Conservation (phyloP, 2,329 filamentous ascomycete genomes). For the Diaporthe batatas region DNA sequence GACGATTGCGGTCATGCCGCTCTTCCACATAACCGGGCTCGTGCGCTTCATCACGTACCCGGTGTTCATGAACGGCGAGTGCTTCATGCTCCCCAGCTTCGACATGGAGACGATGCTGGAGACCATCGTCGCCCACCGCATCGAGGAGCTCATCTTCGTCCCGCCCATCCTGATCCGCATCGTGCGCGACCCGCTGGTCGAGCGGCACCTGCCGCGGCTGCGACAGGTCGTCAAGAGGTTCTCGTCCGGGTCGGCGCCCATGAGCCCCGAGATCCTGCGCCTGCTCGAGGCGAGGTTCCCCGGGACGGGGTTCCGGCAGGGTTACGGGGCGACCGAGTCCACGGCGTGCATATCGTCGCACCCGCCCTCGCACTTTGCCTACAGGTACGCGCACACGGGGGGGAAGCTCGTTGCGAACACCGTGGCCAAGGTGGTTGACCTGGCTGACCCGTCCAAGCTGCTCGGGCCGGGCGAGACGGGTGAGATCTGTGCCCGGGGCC, state of each 20-base stretch:
- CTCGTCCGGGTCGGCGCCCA: constrained; percentile 67
- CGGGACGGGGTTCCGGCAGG: constrained; percentile 72
- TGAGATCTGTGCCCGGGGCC: constrained; percentile 57
- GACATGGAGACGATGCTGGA: constrained; percentile 71
- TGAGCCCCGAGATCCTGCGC: constrained; percentile 68
- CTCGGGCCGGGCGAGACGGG: constrained; percentile 63
- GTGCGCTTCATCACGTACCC: constrained; percentile 74
- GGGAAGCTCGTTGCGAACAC: constrained; percentile 71
- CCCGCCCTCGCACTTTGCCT: constrained; percentile 67
- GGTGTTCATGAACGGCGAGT: constrained; percentile 73
- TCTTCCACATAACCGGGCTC: constrained; percentile 75
- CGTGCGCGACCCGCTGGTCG: constrained; percentile 66
- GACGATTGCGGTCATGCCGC: constrained; percentile 69
- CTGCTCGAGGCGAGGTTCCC: constrained; percentile 69
- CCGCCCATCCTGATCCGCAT: constrained; percentile 73
- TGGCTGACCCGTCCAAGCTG: constrained; percentile 33
- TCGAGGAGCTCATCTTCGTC: constrained; percentile 69
- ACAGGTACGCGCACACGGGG: constrained; percentile 68
- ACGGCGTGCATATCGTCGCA: constrained; percentile 74
- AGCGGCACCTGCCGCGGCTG: constrained; percentile 67
- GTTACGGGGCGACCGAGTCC: constrained; percentile 77
- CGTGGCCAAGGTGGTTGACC: constrained; percentile 69
- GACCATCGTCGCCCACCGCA: constrained; percentile 64
- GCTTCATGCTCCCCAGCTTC: constrained; percentile 74
- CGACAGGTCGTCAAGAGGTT: constrained; percentile 28